Evolutionary conservation across 1,139 yeast species (phyloP).

Genomic region (Yamadazyma conglobata): DNA sequence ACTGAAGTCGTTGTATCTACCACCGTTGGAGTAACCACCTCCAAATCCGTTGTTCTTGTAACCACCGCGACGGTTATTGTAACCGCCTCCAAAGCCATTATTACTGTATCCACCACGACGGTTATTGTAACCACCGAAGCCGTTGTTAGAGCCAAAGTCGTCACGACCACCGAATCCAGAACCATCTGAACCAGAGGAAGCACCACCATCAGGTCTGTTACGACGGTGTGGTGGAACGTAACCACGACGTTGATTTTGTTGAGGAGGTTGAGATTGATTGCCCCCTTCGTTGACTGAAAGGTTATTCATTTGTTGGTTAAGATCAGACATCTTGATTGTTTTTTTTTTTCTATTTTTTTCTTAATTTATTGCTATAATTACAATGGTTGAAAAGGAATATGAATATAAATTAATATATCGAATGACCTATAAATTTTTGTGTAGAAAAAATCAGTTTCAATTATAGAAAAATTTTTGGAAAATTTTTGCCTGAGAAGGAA

Average conservation of each 20-base stretch:
- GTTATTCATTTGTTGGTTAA: slow-evolving; percentile 43
- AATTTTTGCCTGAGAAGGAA: slow-evolving; percentile 7
- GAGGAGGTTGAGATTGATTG: slow-evolving; percentile 6
- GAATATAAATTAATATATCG: slow-evolving; percentile 13
- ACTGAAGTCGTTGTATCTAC: slow-evolving; percentile 20
- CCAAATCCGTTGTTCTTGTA: slow-evolving; percentile 19
- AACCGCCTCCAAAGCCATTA: slow-evolving; percentile 26
- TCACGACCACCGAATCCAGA: slow-evolving; percentile 11
- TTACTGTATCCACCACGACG: slow-evolving; percentile 27
- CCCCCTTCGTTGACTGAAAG: slow-evolving; percentile 32
- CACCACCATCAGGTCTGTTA: slow-evolving; percentile 24
- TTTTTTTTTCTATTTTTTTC: slow-evolving; percentile 5
- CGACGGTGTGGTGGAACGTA: slow-evolving; percentile 76
- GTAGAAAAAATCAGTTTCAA: slow-evolving; percentile 3
- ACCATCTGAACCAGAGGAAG: slow-evolving; percentile 2
- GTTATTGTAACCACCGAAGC: slow-evolving; percentile 20
- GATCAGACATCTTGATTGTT: slow-evolving; percentile 31
- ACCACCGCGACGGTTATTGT: slow-evolving; percentile 18
- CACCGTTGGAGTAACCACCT: slow-evolving; percentile 25
- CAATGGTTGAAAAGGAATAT: slow-evolving; percentile 5
- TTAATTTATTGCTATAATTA: slow-evolving; percentile 2
- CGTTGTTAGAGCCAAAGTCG: slow-evolving; percentile 13
- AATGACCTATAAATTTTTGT: slow-evolving; percentile 5
- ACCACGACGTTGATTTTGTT: slow-evolving; percentile 15
- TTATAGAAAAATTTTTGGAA: slow-evolving; percentile 4